These are phyloP conservation scores for Cercospora nicotianae DNA, from an alignment of 2,329 filamentous ascomycete species.

Conservation along the genomic window DNA sequence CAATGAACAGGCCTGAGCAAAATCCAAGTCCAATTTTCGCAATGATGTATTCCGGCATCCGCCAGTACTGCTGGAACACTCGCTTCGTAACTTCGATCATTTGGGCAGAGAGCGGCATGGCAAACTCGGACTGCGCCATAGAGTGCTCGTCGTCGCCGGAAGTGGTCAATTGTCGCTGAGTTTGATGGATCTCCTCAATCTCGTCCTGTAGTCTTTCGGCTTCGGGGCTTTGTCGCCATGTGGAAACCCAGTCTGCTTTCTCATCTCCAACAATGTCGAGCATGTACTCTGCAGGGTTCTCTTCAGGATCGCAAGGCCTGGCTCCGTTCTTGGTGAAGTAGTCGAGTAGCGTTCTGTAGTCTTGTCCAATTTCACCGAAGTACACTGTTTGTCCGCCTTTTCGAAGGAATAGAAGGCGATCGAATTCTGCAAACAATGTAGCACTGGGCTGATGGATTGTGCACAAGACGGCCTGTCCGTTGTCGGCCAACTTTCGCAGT, in stretches of 20 bases:
- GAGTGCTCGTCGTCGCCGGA: constrained; percentile 31
- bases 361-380: constrained; percentile 50
- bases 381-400: constrained; percentile 49
- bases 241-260: constrained; percentile 44
- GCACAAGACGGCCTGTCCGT: constrained; percentile 49
- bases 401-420: constrained; percentile 46
- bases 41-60: constrained; percentile 50
- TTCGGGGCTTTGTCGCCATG: constrained; percentile 41
- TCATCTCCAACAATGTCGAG: constrained; percentile 49
- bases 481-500: constrained; percentile 59
- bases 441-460: constrained; percentile 51
- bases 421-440: constrained; percentile 49
- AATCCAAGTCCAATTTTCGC: constrained; percentile 61
- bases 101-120: constrained; percentile 43
- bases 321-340: constrained; percentile 66
- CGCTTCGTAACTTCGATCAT: constrained; percentile 43
- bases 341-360: constrained; percentile 42
- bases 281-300: constrained; percentile 78
- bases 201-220: constrained; percentile 37
- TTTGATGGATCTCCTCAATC: constrained; percentile 43
- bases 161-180: constrained; percentile 32
- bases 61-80: constrained; percentile 48
- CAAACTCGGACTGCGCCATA: constrained; percentile 44
- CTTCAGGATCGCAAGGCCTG: constrained; percentile 53
- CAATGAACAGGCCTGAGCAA: constrained; percentile 51